Conservation (phyloP, 257 asterid species). For the Przewalskia tangutica region DNA sequence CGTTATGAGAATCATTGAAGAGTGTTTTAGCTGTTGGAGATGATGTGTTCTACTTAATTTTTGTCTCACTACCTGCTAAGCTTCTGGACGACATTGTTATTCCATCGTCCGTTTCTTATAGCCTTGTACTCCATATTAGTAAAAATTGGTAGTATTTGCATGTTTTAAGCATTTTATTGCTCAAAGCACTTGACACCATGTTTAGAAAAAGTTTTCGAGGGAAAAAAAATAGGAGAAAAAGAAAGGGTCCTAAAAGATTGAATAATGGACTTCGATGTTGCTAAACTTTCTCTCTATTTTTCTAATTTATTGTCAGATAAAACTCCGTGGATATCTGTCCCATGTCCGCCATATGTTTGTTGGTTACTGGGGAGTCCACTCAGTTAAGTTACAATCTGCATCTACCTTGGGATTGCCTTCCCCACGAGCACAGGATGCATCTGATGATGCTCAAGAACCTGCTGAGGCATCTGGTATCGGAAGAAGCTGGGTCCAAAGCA, state of each 20-base stretch:
- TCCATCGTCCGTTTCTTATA: neutral
- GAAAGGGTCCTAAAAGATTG: neutral
- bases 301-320: constrained; percentile 43
- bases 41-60: neutral
- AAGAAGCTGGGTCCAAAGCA: constrained; percentile 98
- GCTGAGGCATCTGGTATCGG: constrained; percentile 86
- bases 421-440: constrained; percentile 75
- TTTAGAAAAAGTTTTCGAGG: neutral
- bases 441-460: constrained; percentile 50
- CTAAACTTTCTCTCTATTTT: constrained; percentile 8
- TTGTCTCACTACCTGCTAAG: neutral
- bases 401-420: constrained; percentile 68
- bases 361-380: constrained; percentile 86
- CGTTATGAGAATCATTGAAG: neutral
- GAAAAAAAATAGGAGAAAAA: neutral
- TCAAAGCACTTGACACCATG: neutral
- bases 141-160: neutral
- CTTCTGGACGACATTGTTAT: neutral
- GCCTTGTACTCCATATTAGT: neutral
- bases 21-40: neutral
- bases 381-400: constrained; percentile 55
- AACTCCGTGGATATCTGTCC: constrained; percentile 73
- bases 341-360: constrained; percentile 69
- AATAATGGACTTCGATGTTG: neutral
- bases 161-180: neutral